Percentiles rank a stretch among this genome's conserved stretches.
Conservation (phyloP, 192 early-diverging fungal genomes). For the Phycomyces blakesleeanus region DNA sequence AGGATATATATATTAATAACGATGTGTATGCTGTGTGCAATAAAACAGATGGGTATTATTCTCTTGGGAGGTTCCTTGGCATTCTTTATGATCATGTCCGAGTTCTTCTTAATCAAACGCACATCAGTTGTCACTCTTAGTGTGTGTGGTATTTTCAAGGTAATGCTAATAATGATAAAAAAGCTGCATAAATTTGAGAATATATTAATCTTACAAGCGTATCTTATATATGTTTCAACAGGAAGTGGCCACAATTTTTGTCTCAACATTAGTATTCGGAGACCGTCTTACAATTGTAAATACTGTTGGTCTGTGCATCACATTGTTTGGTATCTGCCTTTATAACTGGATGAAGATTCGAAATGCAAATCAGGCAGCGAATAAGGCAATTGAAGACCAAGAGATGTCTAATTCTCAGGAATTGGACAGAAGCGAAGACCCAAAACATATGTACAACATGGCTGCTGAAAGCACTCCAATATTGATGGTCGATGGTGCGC, state of each 20-base stretch:
- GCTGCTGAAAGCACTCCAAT: constrained; percentile 38
- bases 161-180: constrained; percentile 20
- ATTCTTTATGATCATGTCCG: constrained; percentile 83
- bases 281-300: constrained; percentile 77
- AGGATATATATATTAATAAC: too few species aligned
- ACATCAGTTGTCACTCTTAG: constrained; percentile 86
- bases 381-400: constrained; percentile 1
- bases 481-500: constrained; percentile 24
- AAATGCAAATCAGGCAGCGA: constrained; percentile 5
- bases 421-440: neutral
- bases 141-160: constrained; percentile 82
- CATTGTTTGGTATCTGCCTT: constrained; percentile 77
- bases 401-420: neutral
- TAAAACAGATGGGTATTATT: constrained; percentile 43
- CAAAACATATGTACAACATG: constrained; percentile 16
- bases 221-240: constrained; percentile 31
- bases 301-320: constrained; percentile 70
- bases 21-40: too few species aligned
- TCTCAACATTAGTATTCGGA: constrained; percentile 73
- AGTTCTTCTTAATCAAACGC: constrained; percentile 78
- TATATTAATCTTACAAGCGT: neutral
- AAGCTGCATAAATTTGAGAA: neutral
- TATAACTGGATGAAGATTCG: constrained; percentile 70
- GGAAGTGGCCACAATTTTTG: constrained; percentile 80
- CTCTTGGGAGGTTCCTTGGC: constrained; percentile 80